Conservation (phyloP, 164 flowering plant species). For the Berberis thunbergii region DNA sequence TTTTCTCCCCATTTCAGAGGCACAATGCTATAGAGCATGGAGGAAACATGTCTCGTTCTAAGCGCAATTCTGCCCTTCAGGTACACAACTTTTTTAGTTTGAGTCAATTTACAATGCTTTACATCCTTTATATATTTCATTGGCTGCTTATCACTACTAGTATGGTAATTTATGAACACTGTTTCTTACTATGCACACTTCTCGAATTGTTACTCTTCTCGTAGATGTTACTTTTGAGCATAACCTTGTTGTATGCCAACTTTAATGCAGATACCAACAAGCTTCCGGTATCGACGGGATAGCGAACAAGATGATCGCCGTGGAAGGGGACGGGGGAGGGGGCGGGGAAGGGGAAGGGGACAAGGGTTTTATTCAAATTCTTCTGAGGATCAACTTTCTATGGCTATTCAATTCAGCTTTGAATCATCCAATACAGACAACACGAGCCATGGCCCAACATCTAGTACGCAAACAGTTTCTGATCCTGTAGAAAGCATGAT, state of each 20-base stretch:
- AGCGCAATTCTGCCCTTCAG: slow-evolving; percentile 90
- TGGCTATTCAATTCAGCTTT: slow-evolving; percentile 66
- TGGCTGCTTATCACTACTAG: no score
- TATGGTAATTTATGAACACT: no score
- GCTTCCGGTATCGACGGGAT: slow-evolving; percentile 58
- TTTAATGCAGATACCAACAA: slow-evolving; percentile 69
- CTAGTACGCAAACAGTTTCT: slow-evolving; percentile 18
- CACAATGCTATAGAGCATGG: slow-evolving; percentile 84
- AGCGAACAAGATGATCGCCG: slow-evolving; percentile 55
- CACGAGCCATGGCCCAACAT: slow-evolving; percentile 22
- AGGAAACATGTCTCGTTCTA: slow-evolving; percentile 84
- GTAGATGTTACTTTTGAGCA: slow-evolving; percentile 1
- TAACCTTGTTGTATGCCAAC: neutral
- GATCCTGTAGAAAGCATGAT: slow-evolving; percentile 29
- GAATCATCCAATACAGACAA: slow-evolving; percentile 33
- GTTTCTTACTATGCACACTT: neutral
- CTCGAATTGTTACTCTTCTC: neutral
- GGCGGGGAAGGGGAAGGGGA: no score
- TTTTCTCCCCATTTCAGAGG: slow-evolving; percentile 40
- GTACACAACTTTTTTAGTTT: slow-evolving; percentile 13
- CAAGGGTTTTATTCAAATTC: slow-evolving; percentile 31
- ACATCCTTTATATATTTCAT: no score
- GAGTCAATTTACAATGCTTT: no score
- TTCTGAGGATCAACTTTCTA: slow-evolving; percentile 46
- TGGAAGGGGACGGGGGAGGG: slow-evolving; percentile 23